Conservation (phyloP, 2,329 filamentous ascomycete species). For the Uncinocarpus reesii region DNA sequence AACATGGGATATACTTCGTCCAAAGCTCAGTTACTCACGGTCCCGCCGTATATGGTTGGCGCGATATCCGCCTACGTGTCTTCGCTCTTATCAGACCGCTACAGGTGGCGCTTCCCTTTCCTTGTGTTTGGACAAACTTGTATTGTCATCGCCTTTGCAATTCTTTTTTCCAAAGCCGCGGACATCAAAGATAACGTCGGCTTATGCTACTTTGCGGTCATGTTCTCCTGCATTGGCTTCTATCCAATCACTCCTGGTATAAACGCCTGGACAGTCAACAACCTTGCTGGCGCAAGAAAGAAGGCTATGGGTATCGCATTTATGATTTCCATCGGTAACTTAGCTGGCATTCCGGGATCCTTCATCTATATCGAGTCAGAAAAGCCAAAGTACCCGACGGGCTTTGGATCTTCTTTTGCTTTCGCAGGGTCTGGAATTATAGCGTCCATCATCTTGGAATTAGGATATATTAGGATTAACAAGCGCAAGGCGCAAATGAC, state of each 20-base stretch:
- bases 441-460: conserved; percentile 20
- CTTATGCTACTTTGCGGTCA: conserved; percentile 38
- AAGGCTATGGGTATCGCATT: conserved; percentile 36
- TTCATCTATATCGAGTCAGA: conserved; percentile 22
- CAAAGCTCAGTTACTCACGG: conserved; percentile 31
- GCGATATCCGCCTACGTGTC: conserved; percentile 20
- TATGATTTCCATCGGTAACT: conserved; percentile 33
- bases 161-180: conserved; percentile 28
- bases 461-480: conserved; percentile 27
- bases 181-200: conserved; percentile 32
- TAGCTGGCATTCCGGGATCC: conserved; percentile 28
- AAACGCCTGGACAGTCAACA: conserved; percentile 30
- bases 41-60: conserved; percentile 24
- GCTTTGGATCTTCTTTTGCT: conserved; percentile 25
- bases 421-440: conserved; percentile 21
- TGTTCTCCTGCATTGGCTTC: conserved; percentile 36
- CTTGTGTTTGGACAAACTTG: conserved; percentile 42
- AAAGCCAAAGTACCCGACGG: conserved; percentile 26
- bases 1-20: conserved; percentile 32
- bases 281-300: conserved; percentile 30
- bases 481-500: conserved; percentile 17
- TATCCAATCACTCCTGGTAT: conserved; percentile 37
- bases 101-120: conserved; percentile 17
- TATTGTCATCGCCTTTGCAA: conserved; percentile 30
- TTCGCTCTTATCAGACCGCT: conserved; percentile 22